Percentiles rank a stretch among this genome's conserved stretches.
phyloP scores from a whole-genome alignment of 2,329 filamentous ascomycete genomes.

The Arthroderma uncinatum region DNA sequence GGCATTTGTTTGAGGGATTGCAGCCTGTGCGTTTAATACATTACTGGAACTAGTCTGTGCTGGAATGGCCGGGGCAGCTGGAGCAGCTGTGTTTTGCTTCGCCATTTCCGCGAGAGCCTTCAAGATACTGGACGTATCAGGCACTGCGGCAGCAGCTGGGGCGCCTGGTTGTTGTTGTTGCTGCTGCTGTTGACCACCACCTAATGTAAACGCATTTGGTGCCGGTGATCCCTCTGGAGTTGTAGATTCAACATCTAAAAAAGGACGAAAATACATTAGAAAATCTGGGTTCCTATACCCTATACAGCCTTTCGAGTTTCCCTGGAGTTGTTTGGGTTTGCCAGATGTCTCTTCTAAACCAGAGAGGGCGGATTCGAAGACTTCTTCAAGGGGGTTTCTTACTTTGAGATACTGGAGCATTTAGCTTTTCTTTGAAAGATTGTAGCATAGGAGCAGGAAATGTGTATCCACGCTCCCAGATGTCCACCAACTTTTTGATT shows the following conservation, averaged over 20 bases:
- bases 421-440: conserved; percentile 75
- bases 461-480: conserved; percentile 92
- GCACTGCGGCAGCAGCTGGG: conserved; percentile 28
- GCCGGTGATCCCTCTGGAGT: conserved; percentile 51
- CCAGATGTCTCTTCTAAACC: not conserved
- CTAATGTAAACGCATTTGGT: conserved; percentile 33
- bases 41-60: conserved; percentile 36
- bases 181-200: conserved; percentile 22
- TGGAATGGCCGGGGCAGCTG: conserved; percentile 28
- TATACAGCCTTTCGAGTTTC: conserved; percentile 9
- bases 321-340: conserved; percentile 1
- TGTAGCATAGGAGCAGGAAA: conserved; percentile 70
- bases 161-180: conserved; percentile 18
- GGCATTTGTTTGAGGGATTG: conserved; percentile 29
- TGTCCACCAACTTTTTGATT: conserved; percentile 88
- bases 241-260: conserved; percentile 52
- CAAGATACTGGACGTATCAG: conserved; percentile 56
- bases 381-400: conserved; percentile 36
- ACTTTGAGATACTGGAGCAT: conserved; percentile 51
- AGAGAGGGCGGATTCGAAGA: not conserved
- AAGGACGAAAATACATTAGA: conserved; percentile 21
- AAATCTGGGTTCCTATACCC: conserved; percentile 13
- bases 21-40: conserved; percentile 41
- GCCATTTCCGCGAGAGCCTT: conserved; percentile 72
- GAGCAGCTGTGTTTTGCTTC: conserved; percentile 54